These are phyloP conservation scores for Fusarium sp. DNA, from an alignment of 2,329 filamentous ascomycete species.

Conservation along the genomic window DNA sequence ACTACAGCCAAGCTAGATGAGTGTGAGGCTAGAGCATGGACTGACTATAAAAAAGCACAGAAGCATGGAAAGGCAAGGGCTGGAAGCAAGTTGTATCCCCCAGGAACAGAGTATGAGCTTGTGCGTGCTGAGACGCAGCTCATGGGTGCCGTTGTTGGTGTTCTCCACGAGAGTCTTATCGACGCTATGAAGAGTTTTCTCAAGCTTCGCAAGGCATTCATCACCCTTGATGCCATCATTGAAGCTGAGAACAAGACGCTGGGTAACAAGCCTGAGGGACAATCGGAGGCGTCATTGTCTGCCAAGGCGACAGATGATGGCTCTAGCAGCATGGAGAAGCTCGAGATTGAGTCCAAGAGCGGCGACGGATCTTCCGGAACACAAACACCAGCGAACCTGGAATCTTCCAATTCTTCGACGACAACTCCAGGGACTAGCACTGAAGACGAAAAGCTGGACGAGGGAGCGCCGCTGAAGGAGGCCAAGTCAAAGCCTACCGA, in stretches of 20 bases:
- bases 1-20: constrained; percentile 78
- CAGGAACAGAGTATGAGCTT: constrained; percentile 88
- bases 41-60: constrained; percentile 81
- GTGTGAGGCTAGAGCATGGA: constrained; percentile 81
- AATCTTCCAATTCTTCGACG: constrained; percentile 34
- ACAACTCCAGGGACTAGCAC: constrained; percentile 36
- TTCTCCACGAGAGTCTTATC: constrained; percentile 92
- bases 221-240: constrained; percentile 83
- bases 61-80: constrained; percentile 62
- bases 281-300: constrained; percentile 12
- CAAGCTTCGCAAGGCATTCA: constrained; percentile 88
- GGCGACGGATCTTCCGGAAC: constrained; percentile 57
- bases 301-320: constrained; percentile 40
- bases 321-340: constrained; percentile 51
- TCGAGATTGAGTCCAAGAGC: constrained; percentile 40
- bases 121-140: constrained; percentile 88
- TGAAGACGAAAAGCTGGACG: constrained; percentile 36
- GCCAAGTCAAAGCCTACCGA: constrained; percentile 55
- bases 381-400: constrained; percentile 54
- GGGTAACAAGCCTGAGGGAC: constrained; percentile 17
- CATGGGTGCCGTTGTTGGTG: constrained; percentile 88
- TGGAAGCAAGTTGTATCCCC: constrained; percentile 73
- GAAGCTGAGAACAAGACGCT: constrained; percentile 73
- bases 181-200: constrained; percentile 94
- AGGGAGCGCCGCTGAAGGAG: constrained; percentile 38